Conservation (phyloP, 352 stramenopile genomes). For the Globisporangium carolinianum region DNA sequence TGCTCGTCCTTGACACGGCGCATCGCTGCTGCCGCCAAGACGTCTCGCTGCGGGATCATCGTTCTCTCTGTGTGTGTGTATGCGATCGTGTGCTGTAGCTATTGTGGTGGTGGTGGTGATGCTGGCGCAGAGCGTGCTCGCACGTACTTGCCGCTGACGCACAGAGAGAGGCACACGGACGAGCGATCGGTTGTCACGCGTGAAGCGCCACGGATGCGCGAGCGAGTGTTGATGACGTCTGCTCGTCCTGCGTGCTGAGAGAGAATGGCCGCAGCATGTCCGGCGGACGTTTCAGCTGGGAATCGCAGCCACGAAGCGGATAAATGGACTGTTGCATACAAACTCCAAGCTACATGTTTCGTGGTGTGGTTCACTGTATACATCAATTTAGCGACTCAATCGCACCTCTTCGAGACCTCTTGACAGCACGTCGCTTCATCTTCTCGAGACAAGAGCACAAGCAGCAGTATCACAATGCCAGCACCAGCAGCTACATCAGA, state of each 20-base stretch:
- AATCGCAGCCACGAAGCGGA: no score
- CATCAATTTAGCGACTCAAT: no score
- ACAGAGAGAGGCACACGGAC: no score
- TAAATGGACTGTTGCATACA: background rate
- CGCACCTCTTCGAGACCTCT: background rate
- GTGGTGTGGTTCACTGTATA: no score
- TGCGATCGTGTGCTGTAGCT: background rate
- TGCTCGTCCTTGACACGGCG: background rate
- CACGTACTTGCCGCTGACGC: no score
- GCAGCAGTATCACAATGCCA: constrained; percentile 20
- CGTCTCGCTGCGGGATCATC: background rate
- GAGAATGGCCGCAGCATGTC: background rate
- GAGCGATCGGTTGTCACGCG: no score
- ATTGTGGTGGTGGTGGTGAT: background rate
- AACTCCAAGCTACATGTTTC: background rate
- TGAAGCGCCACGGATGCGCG: no score
- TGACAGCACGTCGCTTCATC: background rate
- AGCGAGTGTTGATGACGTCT: no score
- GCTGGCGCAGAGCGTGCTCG: no score
- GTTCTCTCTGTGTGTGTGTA: background rate
- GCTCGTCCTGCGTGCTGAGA: background rate
- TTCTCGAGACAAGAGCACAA: background rate
- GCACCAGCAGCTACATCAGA: constrained; percentile 27
- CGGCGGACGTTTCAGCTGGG: no score
- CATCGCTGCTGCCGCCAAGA: background rate